These are phyloP conservation scores for Xylaria venustula DNA, from an alignment of 495 filamentous ascomycete genomes.

Conservation along the genomic window DNA sequence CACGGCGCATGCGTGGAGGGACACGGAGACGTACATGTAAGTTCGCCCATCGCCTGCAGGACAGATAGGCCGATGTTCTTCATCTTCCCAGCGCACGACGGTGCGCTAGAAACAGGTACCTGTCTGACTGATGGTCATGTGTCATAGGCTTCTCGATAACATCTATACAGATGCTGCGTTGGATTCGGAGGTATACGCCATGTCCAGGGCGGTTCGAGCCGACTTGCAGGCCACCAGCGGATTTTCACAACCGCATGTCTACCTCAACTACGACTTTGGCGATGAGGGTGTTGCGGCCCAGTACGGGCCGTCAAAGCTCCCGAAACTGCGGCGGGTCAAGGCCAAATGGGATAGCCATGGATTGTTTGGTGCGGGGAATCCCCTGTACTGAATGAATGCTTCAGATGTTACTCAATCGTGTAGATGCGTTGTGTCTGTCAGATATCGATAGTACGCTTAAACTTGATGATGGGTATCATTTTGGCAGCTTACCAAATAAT, in stretches of 20 bases:
- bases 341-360: constrained; percentile 2
- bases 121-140: not conserved
- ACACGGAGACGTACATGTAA: constrained; percentile 27
- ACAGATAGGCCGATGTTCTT: too few species aligned
- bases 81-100: too few species aligned
- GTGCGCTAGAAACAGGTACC: too few species aligned
- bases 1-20: constrained; percentile 36
- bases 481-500: too few species aligned
- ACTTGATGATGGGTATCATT: too few species aligned
- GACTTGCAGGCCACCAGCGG: constrained; percentile 22
- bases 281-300: constrained; percentile 31
- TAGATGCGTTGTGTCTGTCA: too few species aligned
- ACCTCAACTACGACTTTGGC: constrained; percentile 38
- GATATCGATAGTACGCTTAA: too few species aligned
- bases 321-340: constrained; percentile 29
- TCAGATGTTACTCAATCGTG: too few species aligned
- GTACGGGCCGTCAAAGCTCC: constrained; percentile 30
- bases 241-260: constrained; percentile 20
- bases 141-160: constrained; percentile 3
- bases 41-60: not conserved
- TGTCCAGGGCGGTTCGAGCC: constrained; percentile 6
- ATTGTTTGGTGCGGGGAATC: not conserved
- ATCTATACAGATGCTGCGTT: not conserved
- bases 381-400: not conserved
- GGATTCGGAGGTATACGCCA: not conserved